phyloP scores from a whole-genome alignment of 371 early-diverging fungal species.

The Mucor irregularis region DNA sequence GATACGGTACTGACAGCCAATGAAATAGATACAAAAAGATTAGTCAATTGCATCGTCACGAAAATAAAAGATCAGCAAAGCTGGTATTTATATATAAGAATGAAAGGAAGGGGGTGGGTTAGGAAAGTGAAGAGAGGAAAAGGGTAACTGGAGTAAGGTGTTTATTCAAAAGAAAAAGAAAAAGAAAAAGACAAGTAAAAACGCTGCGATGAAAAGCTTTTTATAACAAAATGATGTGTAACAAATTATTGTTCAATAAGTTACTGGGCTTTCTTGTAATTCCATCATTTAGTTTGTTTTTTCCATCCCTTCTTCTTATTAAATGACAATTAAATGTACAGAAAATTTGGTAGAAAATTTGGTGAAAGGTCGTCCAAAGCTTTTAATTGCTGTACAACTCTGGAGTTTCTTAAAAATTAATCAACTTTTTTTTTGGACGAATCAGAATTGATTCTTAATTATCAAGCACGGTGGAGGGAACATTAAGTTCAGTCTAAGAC shows the following conservation, averaged over 20 bases:
- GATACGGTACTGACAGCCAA: conserved; percentile 4
- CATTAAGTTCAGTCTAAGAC: no score
- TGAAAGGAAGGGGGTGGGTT: conserved; percentile 21
- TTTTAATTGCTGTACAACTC: no score
- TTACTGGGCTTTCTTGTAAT: conserved; percentile 3
- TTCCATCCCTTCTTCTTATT: conserved; percentile 7
- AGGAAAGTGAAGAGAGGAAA: background rate
- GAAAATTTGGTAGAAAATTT: conserved; percentile 11
- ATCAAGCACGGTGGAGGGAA: no score
- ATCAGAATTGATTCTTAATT: no score
- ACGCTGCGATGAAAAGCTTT: background rate
- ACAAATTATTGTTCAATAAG: no score
- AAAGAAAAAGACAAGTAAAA: background rate
- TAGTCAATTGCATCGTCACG: background rate
- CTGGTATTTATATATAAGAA: background rate
- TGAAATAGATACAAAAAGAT: background rate
- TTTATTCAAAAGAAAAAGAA: background rate
- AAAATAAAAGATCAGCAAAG: background rate
- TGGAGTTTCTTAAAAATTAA: no score
- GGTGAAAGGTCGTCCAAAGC: no score
- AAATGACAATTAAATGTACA: conserved; percentile 13
- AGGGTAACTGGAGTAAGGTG: background rate
- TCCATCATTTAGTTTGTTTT: conserved; percentile 6
- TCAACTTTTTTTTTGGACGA: no score
- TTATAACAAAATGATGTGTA: background rate